Conservation (phyloP, 164 flowering plant species). For the Santalum album region DNA sequence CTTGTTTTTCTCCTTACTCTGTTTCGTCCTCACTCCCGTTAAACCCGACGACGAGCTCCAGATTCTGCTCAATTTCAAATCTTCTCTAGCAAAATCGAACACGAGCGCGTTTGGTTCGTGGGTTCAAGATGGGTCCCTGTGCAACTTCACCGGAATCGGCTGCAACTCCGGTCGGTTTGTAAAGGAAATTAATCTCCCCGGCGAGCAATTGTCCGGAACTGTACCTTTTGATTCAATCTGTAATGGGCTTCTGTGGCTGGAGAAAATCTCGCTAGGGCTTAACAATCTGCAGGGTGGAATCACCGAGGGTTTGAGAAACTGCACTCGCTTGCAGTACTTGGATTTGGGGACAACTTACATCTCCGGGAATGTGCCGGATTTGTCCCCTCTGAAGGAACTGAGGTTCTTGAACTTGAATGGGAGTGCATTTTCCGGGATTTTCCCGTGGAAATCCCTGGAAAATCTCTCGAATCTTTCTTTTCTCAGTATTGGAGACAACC, state of each 20-base stretch:
- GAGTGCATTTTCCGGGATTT: slow-evolving; percentile 49
- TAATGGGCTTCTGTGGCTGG: slow-evolving; percentile 24
- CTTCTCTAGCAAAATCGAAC: slow-evolving; percentile 21
- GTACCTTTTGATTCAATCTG: slow-evolving; percentile 50
- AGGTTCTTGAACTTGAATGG: slow-evolving; percentile 30
- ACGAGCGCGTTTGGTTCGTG: slow-evolving; percentile 32
- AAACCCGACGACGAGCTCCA: slow-evolving; percentile 29
- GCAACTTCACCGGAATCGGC: slow-evolving; percentile 53
- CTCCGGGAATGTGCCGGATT: slow-evolving; percentile 41
- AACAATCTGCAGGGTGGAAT: slow-evolving; percentile 42
- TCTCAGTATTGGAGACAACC: slow-evolving; percentile 62
- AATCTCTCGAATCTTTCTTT: slow-evolving; percentile 26
- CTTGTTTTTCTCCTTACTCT: background rate
- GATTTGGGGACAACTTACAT: slow-evolving; percentile 46
- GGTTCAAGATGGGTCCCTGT: slow-evolving; percentile 14
- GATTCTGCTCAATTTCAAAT: slow-evolving; percentile 34
- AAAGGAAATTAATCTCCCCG: slow-evolving; percentile 31
- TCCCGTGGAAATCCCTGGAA: slow-evolving; percentile 51
- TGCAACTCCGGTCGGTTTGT: slow-evolving; percentile 37
- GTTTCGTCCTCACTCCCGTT: background rate
- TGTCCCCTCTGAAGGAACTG: slow-evolving; percentile 29
- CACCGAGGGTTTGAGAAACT: slow-evolving; percentile 27
- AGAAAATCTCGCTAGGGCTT: slow-evolving; percentile 30
- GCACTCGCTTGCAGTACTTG: slow-evolving; percentile 31
- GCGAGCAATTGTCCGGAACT: slow-evolving; percentile 20